Percentiles rank a stretch among this genome's conserved stretches.
Conservation (phyloP, 768 basidiomycete species). For the Mycena rebaudengoi region DNA sequence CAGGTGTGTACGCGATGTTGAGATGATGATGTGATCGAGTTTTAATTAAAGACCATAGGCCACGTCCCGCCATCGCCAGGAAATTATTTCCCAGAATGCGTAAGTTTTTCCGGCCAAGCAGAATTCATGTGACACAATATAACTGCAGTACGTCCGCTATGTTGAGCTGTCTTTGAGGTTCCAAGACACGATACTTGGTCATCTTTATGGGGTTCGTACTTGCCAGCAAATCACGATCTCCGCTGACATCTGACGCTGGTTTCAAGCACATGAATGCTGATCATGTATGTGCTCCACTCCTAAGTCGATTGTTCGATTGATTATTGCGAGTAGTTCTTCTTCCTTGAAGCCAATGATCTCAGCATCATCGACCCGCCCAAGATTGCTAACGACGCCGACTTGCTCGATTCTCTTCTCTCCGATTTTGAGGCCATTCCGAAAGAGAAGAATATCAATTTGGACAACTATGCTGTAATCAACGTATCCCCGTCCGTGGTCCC, state of each 20-base stretch:
- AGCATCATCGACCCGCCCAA: constrained; percentile 44
- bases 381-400: constrained; percentile 34
- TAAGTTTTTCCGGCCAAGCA: no score
- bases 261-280: constrained; percentile 85
- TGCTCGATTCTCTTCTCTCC: constrained; percentile 66
- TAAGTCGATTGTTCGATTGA: constrained; percentile 18
- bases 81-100: constrained; percentile 88
- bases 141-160: constrained; percentile 69
- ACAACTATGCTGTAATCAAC: constrained; percentile 79
- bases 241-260: constrained; percentile 38
- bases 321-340: constrained; percentile 55
- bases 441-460: constrained; percentile 60
- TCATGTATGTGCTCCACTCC: constrained; percentile 56
- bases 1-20: constrained; percentile 41
- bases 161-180: constrained; percentile 79
- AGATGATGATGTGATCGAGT: not conserved
- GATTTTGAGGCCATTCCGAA: constrained; percentile 74
- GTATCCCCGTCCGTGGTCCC: constrained; percentile 86
- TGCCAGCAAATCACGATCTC: constrained; percentile 28
- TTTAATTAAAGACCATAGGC: constrained; percentile 49
- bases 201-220: constrained; percentile 78
- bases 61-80: constrained; percentile 87
- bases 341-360: constrained; percentile 63
- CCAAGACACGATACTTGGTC: constrained; percentile 89
- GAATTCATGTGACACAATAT: no score